phyloP scores from a whole-genome alignment of 345 rosid genomes.

The Psidium friedrichsthalianum region DNA sequence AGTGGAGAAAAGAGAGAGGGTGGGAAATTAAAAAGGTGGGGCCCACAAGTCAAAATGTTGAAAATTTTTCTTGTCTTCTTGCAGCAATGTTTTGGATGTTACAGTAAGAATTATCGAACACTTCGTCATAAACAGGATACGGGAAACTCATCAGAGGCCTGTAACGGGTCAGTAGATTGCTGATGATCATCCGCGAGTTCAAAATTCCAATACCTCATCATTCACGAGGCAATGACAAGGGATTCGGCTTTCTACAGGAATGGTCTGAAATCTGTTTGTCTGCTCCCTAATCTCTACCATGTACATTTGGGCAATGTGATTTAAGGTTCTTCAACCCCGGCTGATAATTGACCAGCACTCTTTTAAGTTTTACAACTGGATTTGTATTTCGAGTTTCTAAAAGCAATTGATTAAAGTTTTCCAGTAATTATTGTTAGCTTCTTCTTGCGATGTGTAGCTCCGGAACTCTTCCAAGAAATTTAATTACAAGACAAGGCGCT shows the following conservation, averaged over 20 bases:
- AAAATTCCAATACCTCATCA: neutral
- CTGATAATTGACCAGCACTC: neutral
- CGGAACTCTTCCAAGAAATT: neutral
- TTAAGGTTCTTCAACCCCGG: neutral
- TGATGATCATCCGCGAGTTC: conserved; percentile 5
- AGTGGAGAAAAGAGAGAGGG: no score
- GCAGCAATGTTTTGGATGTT: no score
- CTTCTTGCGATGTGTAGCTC: neutral
- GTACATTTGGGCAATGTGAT: no score
- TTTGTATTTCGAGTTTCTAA: neutral
- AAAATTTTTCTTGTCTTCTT: no score
- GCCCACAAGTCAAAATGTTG: no score
- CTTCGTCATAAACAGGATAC: conserved; percentile 37
- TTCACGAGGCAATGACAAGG: neutral
- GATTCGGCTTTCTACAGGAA: neutral
- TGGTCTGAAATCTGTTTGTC: neutral
- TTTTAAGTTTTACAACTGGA: neutral
- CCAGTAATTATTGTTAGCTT: neutral
- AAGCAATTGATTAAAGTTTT: neutral
- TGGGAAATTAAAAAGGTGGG: no score
- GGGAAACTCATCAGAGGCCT: conserved; percentile 15
- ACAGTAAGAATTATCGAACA: conserved; percentile 58
- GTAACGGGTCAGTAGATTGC: conserved; percentile 19
- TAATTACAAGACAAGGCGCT: neutral
- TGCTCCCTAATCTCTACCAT: no score